These are phyloP conservation scores for Chalciporus pseudorubinellus DNA, from an alignment of 768 basidiomycete species.

Conservation along the genomic window DNA sequence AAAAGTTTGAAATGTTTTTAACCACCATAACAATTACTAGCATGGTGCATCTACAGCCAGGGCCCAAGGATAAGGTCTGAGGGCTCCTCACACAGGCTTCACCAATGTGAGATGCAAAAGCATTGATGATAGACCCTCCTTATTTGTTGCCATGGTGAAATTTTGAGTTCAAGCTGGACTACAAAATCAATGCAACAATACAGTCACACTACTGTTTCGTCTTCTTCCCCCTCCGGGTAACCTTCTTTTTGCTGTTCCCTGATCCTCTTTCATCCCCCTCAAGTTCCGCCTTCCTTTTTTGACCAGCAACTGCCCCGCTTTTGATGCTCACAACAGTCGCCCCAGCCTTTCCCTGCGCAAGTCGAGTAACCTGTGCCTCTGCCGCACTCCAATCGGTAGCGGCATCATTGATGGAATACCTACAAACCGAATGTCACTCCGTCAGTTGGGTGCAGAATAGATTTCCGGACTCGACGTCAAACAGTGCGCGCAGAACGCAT, in stretches of 20 bases:
- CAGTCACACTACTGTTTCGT: slow-evolving; percentile 27
- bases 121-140: too few species aligned
- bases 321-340: slow-evolving; percentile 81
- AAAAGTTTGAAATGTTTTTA: too few species aligned
- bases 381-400: slow-evolving; percentile 73
- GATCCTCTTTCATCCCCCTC: slow-evolving; percentile 33
- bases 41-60: too few species aligned
- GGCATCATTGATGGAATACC: slow-evolving; percentile 72
- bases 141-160: too few species aligned
- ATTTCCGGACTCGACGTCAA: not conserved
- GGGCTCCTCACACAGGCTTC: too few species aligned
- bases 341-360: slow-evolving; percentile 43
- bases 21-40: too few species aligned
- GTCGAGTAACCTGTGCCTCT: slow-evolving; percentile 64
- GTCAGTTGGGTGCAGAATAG: not conserved
- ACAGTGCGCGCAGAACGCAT: not conserved
- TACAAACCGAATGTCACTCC: slow-evolving; percentile 25
- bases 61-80: too few species aligned
- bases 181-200: too few species aligned
- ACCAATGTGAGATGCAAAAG: too few species aligned
- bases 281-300: slow-evolving; percentile 56
- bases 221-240: slow-evolving; percentile 46
- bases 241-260: slow-evolving; percentile 55
- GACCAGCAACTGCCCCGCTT: slow-evolving; percentile 34
- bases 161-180: too few species aligned